Evolutionary conservation across 164 flowering plant genomes (phyloP).

Genomic region (Chimonanthus praecox): DNA sequence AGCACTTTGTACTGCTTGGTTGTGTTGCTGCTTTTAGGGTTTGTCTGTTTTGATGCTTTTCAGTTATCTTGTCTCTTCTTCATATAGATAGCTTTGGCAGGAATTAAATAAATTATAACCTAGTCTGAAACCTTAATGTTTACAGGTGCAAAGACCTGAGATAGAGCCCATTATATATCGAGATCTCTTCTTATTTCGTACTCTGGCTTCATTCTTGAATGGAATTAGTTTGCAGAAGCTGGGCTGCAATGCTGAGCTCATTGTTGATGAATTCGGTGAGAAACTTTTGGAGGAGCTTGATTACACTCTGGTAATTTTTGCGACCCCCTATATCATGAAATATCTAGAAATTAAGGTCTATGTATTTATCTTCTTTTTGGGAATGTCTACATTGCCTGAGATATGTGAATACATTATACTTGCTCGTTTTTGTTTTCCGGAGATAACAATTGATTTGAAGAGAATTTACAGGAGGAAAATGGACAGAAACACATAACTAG

Average conservation of each 20-base stretch:
- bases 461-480: too few relatives aligned
- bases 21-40: not conserved
- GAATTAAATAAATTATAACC: not conserved
- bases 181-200: slow-evolving; percentile 93
- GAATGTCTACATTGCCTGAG: not conserved
- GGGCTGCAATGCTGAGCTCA: slow-evolving; percentile 98
- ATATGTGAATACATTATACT: not conserved
- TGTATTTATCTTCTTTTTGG: not conserved
- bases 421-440: too few relatives aligned
- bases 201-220: slow-evolving; percentile 91
- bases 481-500: too few relatives aligned
- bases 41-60: not conserved
- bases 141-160: slow-evolving; percentile 87
- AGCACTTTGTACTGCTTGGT: not conserved
- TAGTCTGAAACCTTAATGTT: slow-evolving; percentile 1
- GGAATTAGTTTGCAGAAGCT: slow-evolving; percentile 92
- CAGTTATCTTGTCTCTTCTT: not conserved
- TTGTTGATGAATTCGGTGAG: slow-evolving; percentile 98
- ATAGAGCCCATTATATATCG: slow-evolving; percentile 95
- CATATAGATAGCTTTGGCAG: not conserved
- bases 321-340: slow-evolving; percentile 1
- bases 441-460: too few relatives aligned
- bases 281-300: slow-evolving; percentile 99
- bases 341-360: not conserved
- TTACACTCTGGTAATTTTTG: slow-evolving; percentile 74